Evolutionary conservation across 192 early-diverging fungal genomes (phyloP).

Genomic region (Coemansia sp.): DNA sequence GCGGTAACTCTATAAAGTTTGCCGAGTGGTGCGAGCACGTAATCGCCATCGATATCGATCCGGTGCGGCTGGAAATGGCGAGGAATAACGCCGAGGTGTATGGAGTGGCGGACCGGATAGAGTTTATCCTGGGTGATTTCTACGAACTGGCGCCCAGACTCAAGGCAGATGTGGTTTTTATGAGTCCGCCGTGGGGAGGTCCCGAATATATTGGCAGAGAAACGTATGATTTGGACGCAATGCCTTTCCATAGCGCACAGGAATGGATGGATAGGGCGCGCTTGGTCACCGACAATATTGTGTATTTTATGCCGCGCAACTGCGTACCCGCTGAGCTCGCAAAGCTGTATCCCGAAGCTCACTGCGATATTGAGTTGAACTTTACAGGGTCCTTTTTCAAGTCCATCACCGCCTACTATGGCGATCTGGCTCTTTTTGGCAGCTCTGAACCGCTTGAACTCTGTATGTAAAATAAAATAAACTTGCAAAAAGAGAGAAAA

Average conservation of each 20-base stretch:
- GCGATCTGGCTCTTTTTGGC: constrained; percentile 54
- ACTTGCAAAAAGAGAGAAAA: no score
- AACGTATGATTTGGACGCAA: constrained; percentile 21
- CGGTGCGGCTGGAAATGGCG: constrained; percentile 73
- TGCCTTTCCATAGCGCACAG: constrained; percentile 49
- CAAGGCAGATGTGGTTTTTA: constrained; percentile 82
- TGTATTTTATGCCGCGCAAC: constrained; percentile 84
- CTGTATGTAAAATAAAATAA: no score
- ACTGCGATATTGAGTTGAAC: constrained; percentile 82
- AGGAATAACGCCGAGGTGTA: constrained; percentile 84
- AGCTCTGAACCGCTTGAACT: constrained; percentile 18
- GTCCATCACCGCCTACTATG: constrained; percentile 74
- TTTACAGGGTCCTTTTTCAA: constrained; percentile 65
- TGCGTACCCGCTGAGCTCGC: constrained; percentile 66
- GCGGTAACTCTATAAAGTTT: constrained; percentile 97
- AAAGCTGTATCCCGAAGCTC: constrained; percentile 48
- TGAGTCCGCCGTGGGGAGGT: constrained; percentile 96
- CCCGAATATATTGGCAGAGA: constrained; percentile 64
- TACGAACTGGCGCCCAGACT: constrained; percentile 67
- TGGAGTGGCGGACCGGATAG: constrained; percentile 86
- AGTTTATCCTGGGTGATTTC: constrained; percentile 91
- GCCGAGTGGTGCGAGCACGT: constrained; percentile 82
- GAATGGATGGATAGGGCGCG: constrained; percentile 62
- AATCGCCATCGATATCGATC: constrained; percentile 91
- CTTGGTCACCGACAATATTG: constrained; percentile 71